Conservation (phyloP, 2,329 filamentous ascomycete species). For the Didymella exigua region DNA sequence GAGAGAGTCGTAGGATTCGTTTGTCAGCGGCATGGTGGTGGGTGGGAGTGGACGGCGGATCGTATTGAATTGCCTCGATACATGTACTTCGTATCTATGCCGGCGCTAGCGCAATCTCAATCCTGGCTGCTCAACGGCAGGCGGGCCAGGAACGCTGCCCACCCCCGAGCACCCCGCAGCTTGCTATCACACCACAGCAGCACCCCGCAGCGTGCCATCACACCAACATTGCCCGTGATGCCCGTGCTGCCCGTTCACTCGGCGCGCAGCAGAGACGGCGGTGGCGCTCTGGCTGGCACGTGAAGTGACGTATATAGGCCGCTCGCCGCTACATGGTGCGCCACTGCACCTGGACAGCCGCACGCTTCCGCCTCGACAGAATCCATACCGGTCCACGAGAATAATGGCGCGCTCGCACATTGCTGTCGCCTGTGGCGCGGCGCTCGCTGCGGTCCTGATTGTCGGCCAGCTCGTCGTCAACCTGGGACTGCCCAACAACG, state of each 20-base stretch:
- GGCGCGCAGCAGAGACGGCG: background rate
- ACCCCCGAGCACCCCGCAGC: background rate
- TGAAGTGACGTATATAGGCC: conserved; percentile 12
- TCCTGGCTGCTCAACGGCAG: conserved; percentile 20
- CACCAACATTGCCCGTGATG: background rate
- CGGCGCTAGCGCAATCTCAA: background rate
- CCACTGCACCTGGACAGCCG: background rate
- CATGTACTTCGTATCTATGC: background rate
- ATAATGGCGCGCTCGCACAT: conserved; percentile 52
- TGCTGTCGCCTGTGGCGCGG: conserved; percentile 45
- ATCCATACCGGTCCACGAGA: conserved; percentile 23
- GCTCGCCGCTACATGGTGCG: background rate
- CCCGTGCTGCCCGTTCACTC: background rate
- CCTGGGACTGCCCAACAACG: conserved; percentile 44
- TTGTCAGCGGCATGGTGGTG: conserved; percentile 67
- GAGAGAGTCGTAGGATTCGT: conserved; percentile 76
- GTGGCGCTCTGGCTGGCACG: background rate
- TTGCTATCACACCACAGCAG: too few species aligned
- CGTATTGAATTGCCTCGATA: background rate
- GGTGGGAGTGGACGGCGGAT: conserved; percentile 2
- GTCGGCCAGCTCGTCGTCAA: conserved; percentile 43
- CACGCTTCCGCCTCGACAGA: conserved; percentile 27
- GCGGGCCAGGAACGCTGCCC: background rate
- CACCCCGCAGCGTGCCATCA: background rate
- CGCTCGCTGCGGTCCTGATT: conserved; percentile 42